phyloP scores from a whole-genome alignment of 495 filamentous ascomycete genomes.

The Tuber brumale region DNA sequence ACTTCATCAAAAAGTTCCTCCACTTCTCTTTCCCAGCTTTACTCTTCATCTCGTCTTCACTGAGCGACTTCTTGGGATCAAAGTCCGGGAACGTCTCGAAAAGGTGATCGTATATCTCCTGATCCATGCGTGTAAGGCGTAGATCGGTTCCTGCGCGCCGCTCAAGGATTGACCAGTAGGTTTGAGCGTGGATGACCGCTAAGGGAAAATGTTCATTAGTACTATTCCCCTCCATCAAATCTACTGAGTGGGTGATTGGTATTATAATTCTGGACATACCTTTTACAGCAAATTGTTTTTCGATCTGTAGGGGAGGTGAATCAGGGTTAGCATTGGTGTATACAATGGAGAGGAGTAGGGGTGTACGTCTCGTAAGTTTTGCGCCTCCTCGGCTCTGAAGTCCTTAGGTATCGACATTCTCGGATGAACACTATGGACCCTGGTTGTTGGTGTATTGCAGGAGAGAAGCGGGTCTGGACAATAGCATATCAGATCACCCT shows the following conservation, averaged over 20 bases:
- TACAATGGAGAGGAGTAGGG: neutral
- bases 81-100: conserved; percentile 85
- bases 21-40: conserved; percentile 91
- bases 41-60: conserved; percentile 97
- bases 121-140: conserved; percentile 84
- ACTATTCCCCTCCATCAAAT: conserved; percentile 91
- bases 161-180: conserved; percentile 94
- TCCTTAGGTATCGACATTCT: conserved; percentile 48
- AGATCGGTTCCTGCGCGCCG: conserved; percentile 76
- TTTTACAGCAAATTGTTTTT: conserved; percentile 99
- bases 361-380: conserved; percentile 72
- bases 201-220: conserved; percentile 7
- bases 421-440: neutral
- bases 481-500: neutral
- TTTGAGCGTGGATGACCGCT: conserved; percentile 92
- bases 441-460: neutral
- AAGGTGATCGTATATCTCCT: conserved; percentile 88
- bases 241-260: neutral
- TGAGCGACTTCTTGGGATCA: conserved; percentile 66
- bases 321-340: neutral
- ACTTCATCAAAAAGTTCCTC: conserved; percentile 89
- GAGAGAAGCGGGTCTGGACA: neutral
- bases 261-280: conserved; percentile 48
- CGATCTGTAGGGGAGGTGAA: conserved; percentile 57
- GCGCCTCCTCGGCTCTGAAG: conserved; percentile 61